phyloP scores from a whole-genome alignment of 129 eudicot genomes.

The Chrysanthemum lavandulifolium region DNA sequence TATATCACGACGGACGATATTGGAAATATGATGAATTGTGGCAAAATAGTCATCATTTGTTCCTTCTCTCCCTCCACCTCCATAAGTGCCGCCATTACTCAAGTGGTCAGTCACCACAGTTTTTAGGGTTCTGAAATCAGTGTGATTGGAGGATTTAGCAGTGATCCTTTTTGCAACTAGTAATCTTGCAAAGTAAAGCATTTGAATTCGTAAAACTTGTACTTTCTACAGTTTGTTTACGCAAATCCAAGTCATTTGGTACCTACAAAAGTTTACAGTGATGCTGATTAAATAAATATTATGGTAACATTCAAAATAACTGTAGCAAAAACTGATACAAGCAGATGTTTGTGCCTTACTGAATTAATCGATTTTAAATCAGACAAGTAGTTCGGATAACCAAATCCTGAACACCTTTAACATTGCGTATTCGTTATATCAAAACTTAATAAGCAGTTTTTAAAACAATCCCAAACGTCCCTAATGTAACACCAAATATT shows the following conservation, averaged over 20 bases:
- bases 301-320: not conserved
- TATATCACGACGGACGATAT: constrained; percentile 80
- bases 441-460: too few species aligned
- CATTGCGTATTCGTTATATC: too few species aligned
- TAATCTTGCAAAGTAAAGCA: constrained; percentile 38
- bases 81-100: not conserved
- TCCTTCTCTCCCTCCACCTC: constrained; percentile 30
- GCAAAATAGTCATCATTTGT: constrained; percentile 92
- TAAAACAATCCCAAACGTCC: too few species aligned
- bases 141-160: not conserved
- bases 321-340: not conserved
- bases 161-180: constrained; percentile 17
- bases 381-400: too few species aligned
- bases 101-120: constrained; percentile 19
- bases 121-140: constrained; percentile 32
- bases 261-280: constrained; percentile 8
- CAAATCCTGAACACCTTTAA: too few species aligned
- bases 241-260: not conserved
- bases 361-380: too few species aligned
- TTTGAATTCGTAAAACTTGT: constrained; percentile 8
- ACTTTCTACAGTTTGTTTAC: not conserved
- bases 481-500: too few species aligned
- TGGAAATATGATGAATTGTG: constrained; percentile 87
- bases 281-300: not conserved
- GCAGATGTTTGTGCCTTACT: too few species aligned